phyloP scores from a whole-genome alignment of 2,329 filamentous ascomycete genomes.

The Stenocarpella maydis region DNA sequence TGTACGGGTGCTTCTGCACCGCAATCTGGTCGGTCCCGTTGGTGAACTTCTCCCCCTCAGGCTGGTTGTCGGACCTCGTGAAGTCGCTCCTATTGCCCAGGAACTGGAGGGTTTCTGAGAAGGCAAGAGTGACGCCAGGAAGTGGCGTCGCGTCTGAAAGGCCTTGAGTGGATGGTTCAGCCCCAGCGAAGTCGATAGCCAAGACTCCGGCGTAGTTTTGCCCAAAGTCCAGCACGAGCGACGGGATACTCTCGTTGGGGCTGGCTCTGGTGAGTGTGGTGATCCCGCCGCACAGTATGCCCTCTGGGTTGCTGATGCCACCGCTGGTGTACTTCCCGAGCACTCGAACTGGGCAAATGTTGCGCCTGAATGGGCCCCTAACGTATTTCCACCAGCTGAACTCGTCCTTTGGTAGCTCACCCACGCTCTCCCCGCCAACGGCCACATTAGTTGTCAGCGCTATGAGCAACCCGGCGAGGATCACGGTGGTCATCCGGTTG shows the following conservation, averaged over 20 bases:
- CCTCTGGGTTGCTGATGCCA: slow-evolving; percentile 49
- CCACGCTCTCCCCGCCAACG: background rate
- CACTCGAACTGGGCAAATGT: slow-evolving; percentile 22
- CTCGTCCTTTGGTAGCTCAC: background rate
- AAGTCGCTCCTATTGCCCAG: slow-evolving; percentile 56
- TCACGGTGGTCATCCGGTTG: background rate
- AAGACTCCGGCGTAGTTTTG: slow-evolving; percentile 55
- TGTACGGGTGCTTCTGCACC: slow-evolving; percentile 51
- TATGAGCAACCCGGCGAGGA: background rate
- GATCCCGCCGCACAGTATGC: slow-evolving; percentile 42
- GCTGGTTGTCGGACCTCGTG: slow-evolving; percentile 55
- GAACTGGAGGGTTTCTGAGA: slow-evolving; percentile 57
- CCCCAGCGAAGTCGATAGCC: slow-evolving; percentile 52
- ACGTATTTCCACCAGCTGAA: slow-evolving; percentile 35
- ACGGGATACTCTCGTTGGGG: slow-evolving; percentile 42
- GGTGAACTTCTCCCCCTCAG: slow-evolving; percentile 45
- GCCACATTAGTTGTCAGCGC: background rate
- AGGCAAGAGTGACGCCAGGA: slow-evolving; percentile 55
- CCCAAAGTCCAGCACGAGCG: slow-evolving; percentile 59
- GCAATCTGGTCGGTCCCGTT: slow-evolving; percentile 60
- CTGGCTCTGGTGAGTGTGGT: slow-evolving; percentile 45
- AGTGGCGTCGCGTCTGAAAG: slow-evolving; percentile 38
- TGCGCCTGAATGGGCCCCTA: slow-evolving; percentile 28
- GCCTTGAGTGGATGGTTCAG: slow-evolving; percentile 38
- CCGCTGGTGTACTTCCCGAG: slow-evolving; percentile 44